Base-by-base conservation (phyloP, 192 early-diverging fungal species). In the Backusella liffmaniae region DNA sequence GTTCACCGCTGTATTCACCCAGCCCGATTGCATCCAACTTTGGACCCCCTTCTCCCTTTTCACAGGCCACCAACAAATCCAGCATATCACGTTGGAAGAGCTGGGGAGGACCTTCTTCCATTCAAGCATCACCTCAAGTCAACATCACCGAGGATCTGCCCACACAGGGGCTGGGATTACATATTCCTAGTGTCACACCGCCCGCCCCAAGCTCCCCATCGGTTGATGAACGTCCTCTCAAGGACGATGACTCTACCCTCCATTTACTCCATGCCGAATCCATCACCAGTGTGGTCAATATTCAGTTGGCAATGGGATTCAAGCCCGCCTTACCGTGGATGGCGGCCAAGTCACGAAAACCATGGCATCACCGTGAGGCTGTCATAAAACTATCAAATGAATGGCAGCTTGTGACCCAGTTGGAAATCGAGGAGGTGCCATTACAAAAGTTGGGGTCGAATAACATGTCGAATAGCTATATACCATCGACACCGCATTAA, bases 11-110 rank as follows among this genome's bases (percentile, higher is more conserved):
- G 16, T 73, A 34, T 44, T 35, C 32, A 66, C 76, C 53, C 79
- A 73, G 16, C 7, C 76, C 18, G 21, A 46, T 30, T 16, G 34
- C 59, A 6, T 29, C 39, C 18, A 30, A 21, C 6, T 37, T 21
- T 67, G 73, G 39, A 21, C 77, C 74, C 1, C 73, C 75, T 23
- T 51, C 12, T 1, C 56, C 56, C 4, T 71, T 71, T 44, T 39
- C 32, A 69, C 34, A 51, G 21, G 4, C 29, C 0, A 34, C 72
- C 34, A 29, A 12, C 23, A 71, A 59, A 44, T 9, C 70, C 71
- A 32, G 65, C 56, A 37, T 78, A 49, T 66, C 81, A 70, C 75
- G 81, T 12, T 87, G 86, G 86, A 85, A 77, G 70, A 85, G 86
- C 62, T 87, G 86, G 86, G 79, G 82, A 29, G 83, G 80, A 37